Conservation (phyloP, 257 asterid species). For the Solanum lycopersicoides region DNA sequence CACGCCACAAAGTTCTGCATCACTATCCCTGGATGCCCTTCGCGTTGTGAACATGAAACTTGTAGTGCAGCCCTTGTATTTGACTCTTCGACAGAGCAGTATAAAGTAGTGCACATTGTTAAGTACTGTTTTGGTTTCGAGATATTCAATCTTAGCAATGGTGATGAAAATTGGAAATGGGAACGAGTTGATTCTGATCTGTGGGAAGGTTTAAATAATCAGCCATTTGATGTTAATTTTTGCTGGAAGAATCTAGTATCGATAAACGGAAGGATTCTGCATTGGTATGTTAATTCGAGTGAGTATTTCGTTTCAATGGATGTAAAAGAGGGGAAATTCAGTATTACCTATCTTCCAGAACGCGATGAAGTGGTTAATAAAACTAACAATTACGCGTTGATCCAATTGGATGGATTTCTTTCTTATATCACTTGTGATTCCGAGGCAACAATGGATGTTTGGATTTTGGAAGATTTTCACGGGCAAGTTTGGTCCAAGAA, state of each 20-base stretch:
- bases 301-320: constrained; percentile 3
- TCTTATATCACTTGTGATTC: neutral
- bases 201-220: neutral
- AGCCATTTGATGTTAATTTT: neutral
- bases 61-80: constrained; percentile 8
- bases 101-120: constrained; percentile 8
- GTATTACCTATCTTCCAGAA: neutral
- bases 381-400: neutral
- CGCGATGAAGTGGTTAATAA: neutral
- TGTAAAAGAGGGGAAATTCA: neutral
- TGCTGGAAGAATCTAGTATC: neutral
- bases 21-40: neutral
- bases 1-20: neutral
- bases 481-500: constrained; percentile 9
- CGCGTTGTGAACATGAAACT: neutral
- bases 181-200: neutral
- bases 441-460: neutral
- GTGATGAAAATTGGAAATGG: neutral
- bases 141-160: neutral
- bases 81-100: neutral
- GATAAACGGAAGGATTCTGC: neutral
- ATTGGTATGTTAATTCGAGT: neutral
- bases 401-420: neutral
- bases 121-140: constrained; percentile 3
- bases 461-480: constrained; percentile 1